Evolutionary conservation across 306 rosid species (phyloP), one percentile per base, ranked within the genome.

Genomic region (Trifolium fragiferum): DNA sequence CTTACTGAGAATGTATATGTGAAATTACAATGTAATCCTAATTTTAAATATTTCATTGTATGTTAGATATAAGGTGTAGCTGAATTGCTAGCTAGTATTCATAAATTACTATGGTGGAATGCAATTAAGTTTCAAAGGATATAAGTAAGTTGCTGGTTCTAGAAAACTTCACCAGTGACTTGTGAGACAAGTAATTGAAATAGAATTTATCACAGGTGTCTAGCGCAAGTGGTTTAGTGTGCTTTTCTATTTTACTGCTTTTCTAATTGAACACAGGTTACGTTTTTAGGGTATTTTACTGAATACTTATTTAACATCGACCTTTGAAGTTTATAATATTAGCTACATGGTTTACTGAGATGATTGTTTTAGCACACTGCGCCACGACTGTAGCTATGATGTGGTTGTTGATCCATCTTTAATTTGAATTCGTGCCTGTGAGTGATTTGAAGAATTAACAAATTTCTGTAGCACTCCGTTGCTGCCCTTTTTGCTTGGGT

Each of bases 361-460:
- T 65, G 73, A 32, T 57, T 75, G 75, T 78, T 87, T 85, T 78
- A 80, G 78, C 83, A 79, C 78, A 60, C 44, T 78, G 81, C 80
- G 50, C 84, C 75, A 30, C 76, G 87, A 77, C 74, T 53, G 79
- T 81, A 46, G 90, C 84, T 80, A 87, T 86, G 89, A 72, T 75
- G 80, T 78, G 84, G 88, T 84, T 64, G 90, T 92, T 66, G 89
- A 80, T 77, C 81, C 80, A 49, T 79, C 66, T 82, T 74, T 81
- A 69, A 76, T 79, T 38, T 79, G 87, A 69, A 79, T 72, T 68
- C 76, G 72, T 69, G 86, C 70, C 73, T 82, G 85, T 71, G 86
- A 77, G 41, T 79, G 74, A 40, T 83, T 50, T 71, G 81, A 84
- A 73, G 84, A 76, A 68, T 23, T 86, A 83, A 51, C 75, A 38